A percentile compares a stretch with the other conserved stretches of the same genome.
Conservation (phyloP, 768 basidiomycete genomes). For the Mrakia gelida region DNA sequence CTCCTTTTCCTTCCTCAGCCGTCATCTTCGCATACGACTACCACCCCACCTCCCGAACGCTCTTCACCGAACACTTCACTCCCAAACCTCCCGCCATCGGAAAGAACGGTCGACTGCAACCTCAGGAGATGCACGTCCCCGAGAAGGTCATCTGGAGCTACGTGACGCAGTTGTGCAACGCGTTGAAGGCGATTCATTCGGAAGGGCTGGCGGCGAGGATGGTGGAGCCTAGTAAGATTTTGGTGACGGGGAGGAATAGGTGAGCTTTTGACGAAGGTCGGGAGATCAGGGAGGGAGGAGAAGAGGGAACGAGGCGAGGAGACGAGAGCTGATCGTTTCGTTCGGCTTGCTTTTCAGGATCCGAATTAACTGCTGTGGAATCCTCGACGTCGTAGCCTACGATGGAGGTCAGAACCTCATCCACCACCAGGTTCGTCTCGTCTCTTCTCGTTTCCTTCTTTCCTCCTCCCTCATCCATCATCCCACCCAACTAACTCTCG, state of each 20-base stretch:
- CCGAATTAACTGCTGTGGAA: slow-evolving; percentile 78
- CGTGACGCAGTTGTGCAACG: slow-evolving; percentile 80
- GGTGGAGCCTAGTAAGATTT: slow-evolving; percentile 78
- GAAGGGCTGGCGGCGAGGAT: slow-evolving; percentile 72
- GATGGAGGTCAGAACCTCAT: slow-evolving; percentile 61
- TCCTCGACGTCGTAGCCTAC: slow-evolving; percentile 78
- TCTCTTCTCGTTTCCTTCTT: background rate
- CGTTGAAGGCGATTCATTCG: slow-evolving; percentile 80
- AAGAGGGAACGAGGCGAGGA: no score
- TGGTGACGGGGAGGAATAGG: slow-evolving; percentile 88
- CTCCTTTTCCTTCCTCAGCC: slow-evolving; percentile 51
- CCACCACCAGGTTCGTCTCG: slow-evolving; percentile 51
- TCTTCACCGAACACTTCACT: slow-evolving; percentile 70
- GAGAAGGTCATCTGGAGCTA: slow-evolving; percentile 90
- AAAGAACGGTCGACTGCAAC: slow-evolving; percentile 34
- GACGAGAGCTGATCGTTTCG: slow-evolving; percentile 13
- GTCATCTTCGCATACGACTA: slow-evolving; percentile 88
- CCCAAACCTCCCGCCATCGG: slow-evolving; percentile 34
- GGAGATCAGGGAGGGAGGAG: no score
- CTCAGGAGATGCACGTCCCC: slow-evolving; percentile 52
- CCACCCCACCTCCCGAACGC: slow-evolving; percentile 74
- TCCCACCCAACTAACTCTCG: no score
- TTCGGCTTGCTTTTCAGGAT: slow-evolving; percentile 52
- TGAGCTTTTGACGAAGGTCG: slow-evolving; percentile 37
- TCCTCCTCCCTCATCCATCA: background rate